Evolutionary conservation across 352 stramenopile genomes (phyloP), one percentile per base, ranked within the genome.

Genomic region (Globisporangium paddicum): DNA sequence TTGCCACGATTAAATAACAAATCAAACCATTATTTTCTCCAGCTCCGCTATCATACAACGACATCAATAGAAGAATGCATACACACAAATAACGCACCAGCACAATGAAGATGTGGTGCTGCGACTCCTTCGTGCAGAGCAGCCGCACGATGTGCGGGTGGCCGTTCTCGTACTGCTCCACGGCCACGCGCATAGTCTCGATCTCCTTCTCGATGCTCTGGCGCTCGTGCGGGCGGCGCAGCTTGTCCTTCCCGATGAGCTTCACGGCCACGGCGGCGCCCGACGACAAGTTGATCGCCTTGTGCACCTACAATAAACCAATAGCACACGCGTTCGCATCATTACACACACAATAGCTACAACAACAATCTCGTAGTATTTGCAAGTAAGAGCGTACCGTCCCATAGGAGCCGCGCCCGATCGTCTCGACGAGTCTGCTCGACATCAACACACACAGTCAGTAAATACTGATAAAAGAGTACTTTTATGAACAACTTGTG

Each of bases 181-280:
- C 82, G 16, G 82, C 82, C 38, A 93, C 82, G 54, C 79, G 78
- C 82, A 93, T 93, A 21, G 82, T 93, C 64, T 90, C 82, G 40
- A 93, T 90, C 68, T 93, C 82, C 54, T 93, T 93, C 51, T 90
- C 81, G 60, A 93, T 93, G 68, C 79, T 90, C 30, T 79, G 72
- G 25, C 80, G 82, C 57, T 93, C 82, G 56, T 90, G 76, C 6
- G 80, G 80, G 23, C 80, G 78, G 5, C 81, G 74, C 25, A 92
- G 56, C 34, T 86, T 86, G 37, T 90, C 82, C 55, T 93, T 93
- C 16, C 73, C 73, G 47, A 93, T 89, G 66, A 93, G 71, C 57
- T 93, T 93, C 13, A 93, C 78, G 9, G 82, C 82, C n/a, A 93
- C 82, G 10, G 82, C 79, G 4, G 80, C 82, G 0, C 80, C 80